Percentiles rank a stretch among this genome's conserved stretches.
Evolutionary conservation across 2,329 filamentous ascomycete genomes (phyloP).

Genomic region (Ophiognomonia clavigignenti-juglandacearum): DNA sequence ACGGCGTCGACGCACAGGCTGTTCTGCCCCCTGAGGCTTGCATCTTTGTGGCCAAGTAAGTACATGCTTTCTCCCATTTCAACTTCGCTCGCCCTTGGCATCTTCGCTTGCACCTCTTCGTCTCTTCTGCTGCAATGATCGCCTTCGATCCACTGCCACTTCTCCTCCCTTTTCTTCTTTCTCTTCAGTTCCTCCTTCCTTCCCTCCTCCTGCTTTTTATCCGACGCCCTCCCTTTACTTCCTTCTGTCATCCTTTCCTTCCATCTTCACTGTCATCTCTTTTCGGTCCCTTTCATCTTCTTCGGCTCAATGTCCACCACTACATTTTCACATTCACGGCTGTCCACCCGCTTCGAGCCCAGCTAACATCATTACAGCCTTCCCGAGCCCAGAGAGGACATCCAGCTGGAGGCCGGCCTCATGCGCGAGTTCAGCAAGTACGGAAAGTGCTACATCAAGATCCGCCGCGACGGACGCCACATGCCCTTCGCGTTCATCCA

Average conservation of each 20-base stretch:
- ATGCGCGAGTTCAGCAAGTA: slow-evolving; percentile 47
- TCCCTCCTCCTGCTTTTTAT: too few species aligned
- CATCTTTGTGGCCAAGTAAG: slow-evolving; percentile 64
- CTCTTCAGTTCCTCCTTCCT: too few species aligned
- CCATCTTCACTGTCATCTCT: too few species aligned
- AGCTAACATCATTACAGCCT: slow-evolving; percentile 40
- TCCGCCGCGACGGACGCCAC: slow-evolving; percentile 49
- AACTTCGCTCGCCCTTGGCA: not conserved
- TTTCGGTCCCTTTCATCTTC: too few species aligned
- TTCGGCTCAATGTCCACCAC: too few species aligned
- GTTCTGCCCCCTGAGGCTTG: slow-evolving; percentile 52
- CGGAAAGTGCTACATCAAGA: slow-evolving; percentile 58
- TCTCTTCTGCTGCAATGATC: too few species aligned
- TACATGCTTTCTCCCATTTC: slow-evolving; percentile 12
- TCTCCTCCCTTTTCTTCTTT: too few species aligned
- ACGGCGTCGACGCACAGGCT: slow-evolving; percentile 44
- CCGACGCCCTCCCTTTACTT: too few species aligned
- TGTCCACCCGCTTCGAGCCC: not conserved
- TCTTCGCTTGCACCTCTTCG: too few species aligned
- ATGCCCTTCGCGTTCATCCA: slow-evolving; percentile 64
- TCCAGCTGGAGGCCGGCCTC: slow-evolving; percentile 47
- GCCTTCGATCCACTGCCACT: too few species aligned
- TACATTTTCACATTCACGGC: too few species aligned
- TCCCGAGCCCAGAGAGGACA: slow-evolving; percentile 43
- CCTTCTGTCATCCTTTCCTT: too few species aligned